Conservation (phyloP, 306 rosid genomes). For the Alnus rubra region DNA sequence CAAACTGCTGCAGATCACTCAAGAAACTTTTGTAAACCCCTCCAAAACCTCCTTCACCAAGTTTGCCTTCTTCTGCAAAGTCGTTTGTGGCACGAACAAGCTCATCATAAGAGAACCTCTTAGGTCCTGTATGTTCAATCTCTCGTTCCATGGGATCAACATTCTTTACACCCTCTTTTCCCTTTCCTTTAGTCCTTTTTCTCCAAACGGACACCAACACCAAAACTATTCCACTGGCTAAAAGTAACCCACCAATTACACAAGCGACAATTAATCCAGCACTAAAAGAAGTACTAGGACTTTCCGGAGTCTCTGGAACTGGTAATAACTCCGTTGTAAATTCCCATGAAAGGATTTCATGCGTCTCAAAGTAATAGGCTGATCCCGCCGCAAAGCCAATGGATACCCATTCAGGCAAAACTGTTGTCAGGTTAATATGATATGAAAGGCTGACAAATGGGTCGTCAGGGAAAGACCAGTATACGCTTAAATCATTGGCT, state of each 20-base stretch:
- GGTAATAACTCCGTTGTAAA: background rate
- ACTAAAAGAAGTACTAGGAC: too few species aligned
- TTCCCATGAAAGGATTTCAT: constrained; percentile 3
- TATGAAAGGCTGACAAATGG: background rate
- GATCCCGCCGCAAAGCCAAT: constrained; percentile 11
- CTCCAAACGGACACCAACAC: background rate
- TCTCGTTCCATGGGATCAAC: constrained; percentile 21
- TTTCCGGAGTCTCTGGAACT: too few species aligned
- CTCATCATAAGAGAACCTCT: constrained; percentile 36
- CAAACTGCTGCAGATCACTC: constrained; percentile 21
- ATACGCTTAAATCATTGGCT: background rate
- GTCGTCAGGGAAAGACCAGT: background rate
- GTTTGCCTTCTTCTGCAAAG: constrained; percentile 34
- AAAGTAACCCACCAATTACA: constrained; percentile 1
- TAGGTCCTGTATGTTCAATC: constrained; percentile 29
- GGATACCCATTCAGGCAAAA: constrained; percentile 7
- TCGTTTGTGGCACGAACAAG: constrained; percentile 34
- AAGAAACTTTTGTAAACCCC: constrained; percentile 42
- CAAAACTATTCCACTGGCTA: background rate
- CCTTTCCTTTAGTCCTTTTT: background rate
- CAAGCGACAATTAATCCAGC: background rate
- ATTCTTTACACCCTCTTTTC: background rate
- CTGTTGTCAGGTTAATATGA: background rate
- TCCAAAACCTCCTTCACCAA: constrained; percentile 54
- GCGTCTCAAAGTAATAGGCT: background rate